Conservation (phyloP, 78 protist genomes). For the Monosiga brevicollis region DNA sequence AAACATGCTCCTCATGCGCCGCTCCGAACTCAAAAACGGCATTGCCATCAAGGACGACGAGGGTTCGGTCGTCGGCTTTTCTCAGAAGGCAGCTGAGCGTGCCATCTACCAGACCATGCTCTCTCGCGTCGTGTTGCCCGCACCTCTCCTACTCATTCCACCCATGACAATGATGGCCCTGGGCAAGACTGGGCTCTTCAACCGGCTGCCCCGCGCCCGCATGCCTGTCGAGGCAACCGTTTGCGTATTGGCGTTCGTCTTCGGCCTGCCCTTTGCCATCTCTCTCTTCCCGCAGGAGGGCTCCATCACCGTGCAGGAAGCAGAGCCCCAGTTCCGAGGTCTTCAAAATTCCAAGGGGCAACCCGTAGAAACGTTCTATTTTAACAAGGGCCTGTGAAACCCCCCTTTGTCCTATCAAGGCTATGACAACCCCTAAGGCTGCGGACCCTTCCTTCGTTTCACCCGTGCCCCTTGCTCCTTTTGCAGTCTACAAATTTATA, state of each 20-base stretch:
- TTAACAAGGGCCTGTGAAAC: slow-evolving; percentile 63
- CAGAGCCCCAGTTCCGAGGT: slow-evolving; percentile 44
- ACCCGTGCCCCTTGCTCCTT: not conserved
- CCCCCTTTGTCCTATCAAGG: too few relatives aligned
- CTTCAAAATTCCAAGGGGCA: slow-evolving; percentile 23
- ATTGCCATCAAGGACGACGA: slow-evolving; percentile 4
- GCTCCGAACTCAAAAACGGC: slow-evolving; percentile 3
- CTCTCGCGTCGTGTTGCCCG: slow-evolving; percentile 24
- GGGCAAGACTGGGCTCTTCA: not conserved
- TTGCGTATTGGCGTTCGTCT: not conserved
- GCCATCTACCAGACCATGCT: slow-evolving; percentile 18
- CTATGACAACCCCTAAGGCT: too few relatives aligned
- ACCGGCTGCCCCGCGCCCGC: not conserved
- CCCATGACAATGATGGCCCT: slow-evolving; percentile 16
- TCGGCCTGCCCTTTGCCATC: slow-evolving; percentile 43
- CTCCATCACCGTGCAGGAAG: slow-evolving; percentile 1
- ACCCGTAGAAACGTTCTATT: slow-evolving; percentile 25
- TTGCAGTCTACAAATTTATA: not conserved
- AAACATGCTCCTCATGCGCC: slow-evolving; percentile 19
- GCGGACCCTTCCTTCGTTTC: not conserved
- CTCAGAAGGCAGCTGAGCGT: slow-evolving; percentile 1
- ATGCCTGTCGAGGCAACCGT: slow-evolving; percentile 3
- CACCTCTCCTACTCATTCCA: slow-evolving; percentile 25
- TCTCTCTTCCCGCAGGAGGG: slow-evolving; percentile 47
- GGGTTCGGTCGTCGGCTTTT: slow-evolving; percentile 5